Base-by-base conservation (phyloP, 192 early-diverging fungal species). In the Mortierella alpina region DNA sequence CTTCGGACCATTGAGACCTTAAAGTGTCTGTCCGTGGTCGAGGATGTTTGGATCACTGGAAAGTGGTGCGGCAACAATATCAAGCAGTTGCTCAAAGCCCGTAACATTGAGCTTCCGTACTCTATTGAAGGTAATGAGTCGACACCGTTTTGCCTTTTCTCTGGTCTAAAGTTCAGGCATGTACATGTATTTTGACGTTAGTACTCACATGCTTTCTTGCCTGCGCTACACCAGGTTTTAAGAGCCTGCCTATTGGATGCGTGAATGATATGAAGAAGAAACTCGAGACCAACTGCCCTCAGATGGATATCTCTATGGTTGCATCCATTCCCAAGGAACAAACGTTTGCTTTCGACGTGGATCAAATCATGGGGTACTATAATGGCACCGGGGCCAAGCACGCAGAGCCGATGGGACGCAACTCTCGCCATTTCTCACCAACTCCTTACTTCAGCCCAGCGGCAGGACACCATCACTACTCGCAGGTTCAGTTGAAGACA, bases 291-390 rank as follows among this genome's bases (percentile, higher is more conserved):
- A 53, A 23, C 20, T 40, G 45, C 10, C 8, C 64, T 0, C 77
- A 67, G 39, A 14, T 39, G 22, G 76, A 79, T 40, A 23, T 58
- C 14, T 60, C 76, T 1, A 45, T 62, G 51, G 75, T 51, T 10
- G 59, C 69, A 31, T 42, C 59, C 1, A 61, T 68, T 40, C 58
- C 63, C 20, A 80, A 80, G 48, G 70, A 80, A 1, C 77, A 72
- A 17, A 60, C 75, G 20, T 80, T 80, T 59, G 77, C 69, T 15
- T 68, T 72, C 6, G 70, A 72, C 59, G 66, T 80, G 1, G 48
- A 68, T 42, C 77, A 80, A 22, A 80, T 80, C 17, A 72, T 80
- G 70, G 70, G 77, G 12, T 80, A 80, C 22, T 80, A 80, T 31
- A 63, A 80, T 48, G 58, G 63, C 12, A 20, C 14, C 14, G 70